Percentiles rank a stretch among this genome's conserved stretches.
Evolutionary conservation across 306 rosid genomes (phyloP).

Genomic region (Pachyrhizus erosus): DNA sequence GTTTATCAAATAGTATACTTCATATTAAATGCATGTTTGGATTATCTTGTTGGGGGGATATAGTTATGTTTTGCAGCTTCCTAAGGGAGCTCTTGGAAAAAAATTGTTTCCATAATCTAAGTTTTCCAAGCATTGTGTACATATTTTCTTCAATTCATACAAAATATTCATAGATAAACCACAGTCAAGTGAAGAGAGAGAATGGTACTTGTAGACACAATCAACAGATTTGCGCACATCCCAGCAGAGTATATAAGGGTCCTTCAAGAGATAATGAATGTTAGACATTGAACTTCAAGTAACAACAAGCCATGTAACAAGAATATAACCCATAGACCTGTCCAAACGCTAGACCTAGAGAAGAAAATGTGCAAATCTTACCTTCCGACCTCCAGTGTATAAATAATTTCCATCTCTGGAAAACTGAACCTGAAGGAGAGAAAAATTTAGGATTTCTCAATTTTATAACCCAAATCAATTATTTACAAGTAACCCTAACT

Average conservation of each 20-base stretch:
- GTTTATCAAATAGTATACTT: not conserved
- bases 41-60: not conserved
- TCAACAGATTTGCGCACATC: conserved; percentile 94
- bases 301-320: not conserved
- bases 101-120: not conserved
- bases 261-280: conserved; percentile 63
- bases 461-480: conserved; percentile 32
- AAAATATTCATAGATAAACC: conserved; percentile 28
- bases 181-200: conserved; percentile 24
- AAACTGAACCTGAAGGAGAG: conserved; percentile 81
- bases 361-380: conserved; percentile 39
- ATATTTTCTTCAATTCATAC: conserved; percentile 8
- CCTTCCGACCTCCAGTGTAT: conserved; percentile 96
- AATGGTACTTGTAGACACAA: conserved; percentile 81
- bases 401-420: conserved; percentile 94
- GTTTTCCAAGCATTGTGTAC: not conserved
- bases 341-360: conserved; percentile 10
- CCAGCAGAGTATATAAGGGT: conserved; percentile 97
- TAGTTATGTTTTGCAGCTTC: not conserved
- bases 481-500: conserved; percentile 51
- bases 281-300: conserved; percentile 34
- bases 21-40: not conserved
- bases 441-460: conserved; percentile 27
- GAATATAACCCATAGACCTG: conserved; percentile 10
- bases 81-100: not conserved